phyloP scores from a whole-genome alignment of 139 green algal genomes.

The Coccomyxa sp. region DNA sequence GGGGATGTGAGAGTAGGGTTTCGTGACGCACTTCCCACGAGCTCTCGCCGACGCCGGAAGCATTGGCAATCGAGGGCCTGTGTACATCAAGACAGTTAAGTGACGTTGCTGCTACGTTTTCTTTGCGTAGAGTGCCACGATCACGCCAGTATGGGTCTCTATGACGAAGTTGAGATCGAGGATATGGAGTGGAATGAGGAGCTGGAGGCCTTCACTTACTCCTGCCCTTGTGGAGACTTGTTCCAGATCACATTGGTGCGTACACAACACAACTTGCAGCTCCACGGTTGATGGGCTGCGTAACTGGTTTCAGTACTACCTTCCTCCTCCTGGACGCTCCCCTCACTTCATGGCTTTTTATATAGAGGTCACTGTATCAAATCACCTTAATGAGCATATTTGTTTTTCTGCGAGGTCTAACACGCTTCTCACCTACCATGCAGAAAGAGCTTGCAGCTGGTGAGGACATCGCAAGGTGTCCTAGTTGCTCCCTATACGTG shows the following conservation, averaged over 20 bases:
- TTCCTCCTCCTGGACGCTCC: background rate
- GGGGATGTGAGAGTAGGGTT: no score
- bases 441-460: slow-evolving; percentile 78
- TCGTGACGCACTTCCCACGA: no score
- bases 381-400: background rate
- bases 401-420: background rate
- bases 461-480: slow-evolving; percentile 94
- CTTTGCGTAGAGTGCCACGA: no score
- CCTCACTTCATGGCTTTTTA: background rate
- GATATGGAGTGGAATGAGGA: slow-evolving; percentile 94
- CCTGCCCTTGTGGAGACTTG: slow-evolving; percentile 93
- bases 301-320: background rate
- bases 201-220: slow-evolving; percentile 85
- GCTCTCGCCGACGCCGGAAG: no score
- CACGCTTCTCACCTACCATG: background rate
- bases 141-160: slow-evolving; percentile 13
- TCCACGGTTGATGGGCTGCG: background rate
- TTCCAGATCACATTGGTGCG: slow-evolving; percentile 90
- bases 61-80: no score
- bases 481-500: slow-evolving; percentile 90
- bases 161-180: slow-evolving; percentile 96
- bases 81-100: no score
- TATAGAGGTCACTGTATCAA: background rate
- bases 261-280: background rate
- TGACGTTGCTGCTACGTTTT: no score